Percentiles rank a stretch among this genome's conserved stretches.
Evolutionary conservation across 106 monocot genomes (phyloP).

Genomic region (Platanthera zijinensis): DNA sequence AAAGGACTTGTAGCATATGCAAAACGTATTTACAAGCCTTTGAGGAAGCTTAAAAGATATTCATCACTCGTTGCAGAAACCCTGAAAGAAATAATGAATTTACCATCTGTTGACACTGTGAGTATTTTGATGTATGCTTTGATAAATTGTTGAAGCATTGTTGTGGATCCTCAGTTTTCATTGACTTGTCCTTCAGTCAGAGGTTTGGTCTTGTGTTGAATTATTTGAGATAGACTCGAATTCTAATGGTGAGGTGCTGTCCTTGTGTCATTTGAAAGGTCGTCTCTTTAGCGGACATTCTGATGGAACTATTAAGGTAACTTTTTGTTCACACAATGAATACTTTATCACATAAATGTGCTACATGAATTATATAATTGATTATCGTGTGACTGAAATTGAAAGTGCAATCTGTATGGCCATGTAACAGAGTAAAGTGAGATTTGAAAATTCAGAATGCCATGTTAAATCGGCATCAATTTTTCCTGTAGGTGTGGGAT

Average conservation of each 20-base stretch:
- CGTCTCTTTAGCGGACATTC: constrained; percentile 42
- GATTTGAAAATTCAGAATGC: background rate
- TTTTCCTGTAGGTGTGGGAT: constrained; percentile 38
- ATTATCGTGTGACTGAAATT: background rate
- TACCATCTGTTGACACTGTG: constrained; percentile 34
- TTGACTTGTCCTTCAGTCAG: constrained; percentile 27
- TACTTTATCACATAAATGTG: background rate
- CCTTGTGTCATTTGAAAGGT: constrained; percentile 31
- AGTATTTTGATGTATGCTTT: constrained; percentile 7
- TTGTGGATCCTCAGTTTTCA: background rate
- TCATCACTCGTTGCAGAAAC: constrained; percentile 31
- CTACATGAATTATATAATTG: background rate
- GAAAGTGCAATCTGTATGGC: background rate
- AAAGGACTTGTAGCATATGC: constrained; percentile 27
- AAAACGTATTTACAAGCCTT: constrained; percentile 27
- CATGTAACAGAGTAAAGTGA: background rate
- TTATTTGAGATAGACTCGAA: constrained; percentile 27
- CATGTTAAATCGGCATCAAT: constrained; percentile 12
- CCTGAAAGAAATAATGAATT: constrained; percentile 35
- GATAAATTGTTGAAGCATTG: background rate
- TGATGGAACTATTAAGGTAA: constrained; percentile 63
- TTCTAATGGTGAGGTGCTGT: constrained; percentile 31
- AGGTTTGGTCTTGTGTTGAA: constrained; percentile 43
- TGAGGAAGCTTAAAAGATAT: constrained; percentile 39
- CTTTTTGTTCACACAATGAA: background rate